Evolutionary conservation across 2,329 filamentous ascomycete genomes (phyloP), one percentile per base, ranked within the genome.

Genomic region (Lachnellula occidentalis): DNA sequence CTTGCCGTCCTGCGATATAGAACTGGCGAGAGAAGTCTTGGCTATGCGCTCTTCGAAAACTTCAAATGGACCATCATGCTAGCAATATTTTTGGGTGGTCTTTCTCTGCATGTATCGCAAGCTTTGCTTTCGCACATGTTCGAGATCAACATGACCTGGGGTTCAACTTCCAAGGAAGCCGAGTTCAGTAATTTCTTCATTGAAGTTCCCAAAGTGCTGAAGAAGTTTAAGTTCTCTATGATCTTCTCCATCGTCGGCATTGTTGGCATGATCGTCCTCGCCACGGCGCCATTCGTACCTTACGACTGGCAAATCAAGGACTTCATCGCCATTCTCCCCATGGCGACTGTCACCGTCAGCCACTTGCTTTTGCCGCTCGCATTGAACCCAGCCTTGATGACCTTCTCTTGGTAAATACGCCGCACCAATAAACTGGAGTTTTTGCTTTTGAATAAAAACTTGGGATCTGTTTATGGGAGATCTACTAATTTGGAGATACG

Each of bases 121-220:
- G 90, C 90, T 1, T 76, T 95, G 34, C 72, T 94, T 45, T 79
- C 84, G 4, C 90, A 95, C 74, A 89, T 94, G 81, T 88, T 94
- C 69, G 83, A 88, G 73, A 83, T 92, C 67, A 80, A 94, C 72
- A 92, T 94, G 86, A 82, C 81, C 3, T 94, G 90, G 90, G 89
- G 89, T 49, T 84, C 89, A 1, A 95, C 90, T 0, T 81, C 85
- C 41, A 95, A 95, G 73, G 90, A 95, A 73, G 82, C 82, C 48
- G 86, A 90, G 64, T 85, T 87, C 66, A 86, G 87, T 24, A 88
- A 90, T 71, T 95, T 95, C 73, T 92, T 92, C 73, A 87, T 89
- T 57, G 90, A 94, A 68, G 81, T 92, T 17, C 86, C 87, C 34
- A 87, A 87, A 68, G 87, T 95, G 41, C 69, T 92, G 64, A 86